These are phyloP conservation scores for Zygosaccharomyces pseudobailii DNA, from an alignment of 1,139 yeast genomes.

Conservation along the genomic window DNA sequence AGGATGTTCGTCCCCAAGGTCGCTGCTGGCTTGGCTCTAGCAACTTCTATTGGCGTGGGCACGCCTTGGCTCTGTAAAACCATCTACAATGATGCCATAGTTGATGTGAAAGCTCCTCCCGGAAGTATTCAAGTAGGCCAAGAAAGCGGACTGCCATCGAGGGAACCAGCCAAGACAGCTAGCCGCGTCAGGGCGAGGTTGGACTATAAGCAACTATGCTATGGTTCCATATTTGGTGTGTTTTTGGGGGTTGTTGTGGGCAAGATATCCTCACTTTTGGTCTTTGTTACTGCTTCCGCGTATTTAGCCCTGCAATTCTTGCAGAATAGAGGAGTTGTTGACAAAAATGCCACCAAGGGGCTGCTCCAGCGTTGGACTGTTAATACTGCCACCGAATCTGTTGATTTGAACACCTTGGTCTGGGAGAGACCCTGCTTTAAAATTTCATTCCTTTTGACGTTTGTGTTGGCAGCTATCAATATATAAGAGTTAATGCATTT, in stretches of 20 bases:
- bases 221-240: constrained; percentile 21
- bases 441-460: constrained; percentile 20
- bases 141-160: constrained; percentile 13
- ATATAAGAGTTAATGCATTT: constrained; percentile 10
- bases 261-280: constrained; percentile 20
- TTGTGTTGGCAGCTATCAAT: constrained; percentile 23
- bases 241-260: constrained; percentile 22
- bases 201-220: constrained; percentile 21
- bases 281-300: constrained; percentile 20
- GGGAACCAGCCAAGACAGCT: constrained; percentile 7
- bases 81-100: constrained; percentile 18
- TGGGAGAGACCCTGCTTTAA: constrained; percentile 26
- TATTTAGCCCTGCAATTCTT: constrained; percentile 21
- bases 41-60: constrained; percentile 13
- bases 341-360: constrained; percentile 16
- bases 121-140: constrained; percentile 9
- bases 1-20: constrained; percentile 3
- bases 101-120: constrained; percentile 13
- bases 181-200: constrained; percentile 31
- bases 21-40: constrained; percentile 11
- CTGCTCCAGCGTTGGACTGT: constrained; percentile 16
- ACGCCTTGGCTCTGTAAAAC: constrained; percentile 13
- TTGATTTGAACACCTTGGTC: constrained; percentile 21
- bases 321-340: constrained; percentile 19
- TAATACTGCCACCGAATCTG: constrained; percentile 16